These are phyloP conservation scores for Thraustochytrium sp. DNA, from an alignment of 352 stramenopile genomes.

Conservation along the genomic window DNA sequence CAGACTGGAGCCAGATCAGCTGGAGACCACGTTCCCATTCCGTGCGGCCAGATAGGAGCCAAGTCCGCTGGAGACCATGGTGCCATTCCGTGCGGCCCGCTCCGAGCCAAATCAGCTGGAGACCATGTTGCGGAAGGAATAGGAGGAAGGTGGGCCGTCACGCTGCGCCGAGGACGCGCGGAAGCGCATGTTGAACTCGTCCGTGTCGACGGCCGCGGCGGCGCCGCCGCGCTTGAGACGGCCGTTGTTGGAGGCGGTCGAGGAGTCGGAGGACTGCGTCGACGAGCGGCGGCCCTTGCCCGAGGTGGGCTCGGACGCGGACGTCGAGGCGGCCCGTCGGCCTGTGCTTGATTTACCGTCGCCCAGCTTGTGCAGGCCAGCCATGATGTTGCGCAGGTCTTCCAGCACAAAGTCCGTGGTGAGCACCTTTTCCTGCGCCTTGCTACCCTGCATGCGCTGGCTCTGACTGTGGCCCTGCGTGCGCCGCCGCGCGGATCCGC, in stretches of 20 bases:
- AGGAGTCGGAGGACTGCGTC: not conserved
- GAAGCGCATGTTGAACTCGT: slow-evolving; percentile 1
- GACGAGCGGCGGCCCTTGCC: not conserved
- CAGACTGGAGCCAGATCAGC: too few species aligned
- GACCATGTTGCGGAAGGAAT: not conserved
- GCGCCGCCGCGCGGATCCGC: not conserved
- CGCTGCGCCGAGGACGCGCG: not conserved
- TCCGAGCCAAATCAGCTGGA: not conserved
- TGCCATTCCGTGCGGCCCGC: not conserved
- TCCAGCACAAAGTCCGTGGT: not conserved
- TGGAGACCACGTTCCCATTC: too few species aligned
- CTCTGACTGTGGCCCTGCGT: not conserved
- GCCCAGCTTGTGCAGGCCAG: not conserved
- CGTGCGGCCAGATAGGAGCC: too few species aligned
- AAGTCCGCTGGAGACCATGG: too few species aligned
- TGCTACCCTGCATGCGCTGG: not conserved
- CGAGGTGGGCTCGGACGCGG: not conserved
- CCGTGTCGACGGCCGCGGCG: not conserved
- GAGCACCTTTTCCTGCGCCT: not conserved
- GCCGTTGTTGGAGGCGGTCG: not conserved
- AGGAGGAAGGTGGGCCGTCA: not conserved
- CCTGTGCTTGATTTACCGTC: not conserved
- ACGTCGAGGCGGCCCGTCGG: not conserved
- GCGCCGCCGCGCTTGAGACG: not conserved
- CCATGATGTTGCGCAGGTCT: not conserved